Conservation (phyloP, 768 basidiomycete species). For the Dioszegia crocea region DNA sequence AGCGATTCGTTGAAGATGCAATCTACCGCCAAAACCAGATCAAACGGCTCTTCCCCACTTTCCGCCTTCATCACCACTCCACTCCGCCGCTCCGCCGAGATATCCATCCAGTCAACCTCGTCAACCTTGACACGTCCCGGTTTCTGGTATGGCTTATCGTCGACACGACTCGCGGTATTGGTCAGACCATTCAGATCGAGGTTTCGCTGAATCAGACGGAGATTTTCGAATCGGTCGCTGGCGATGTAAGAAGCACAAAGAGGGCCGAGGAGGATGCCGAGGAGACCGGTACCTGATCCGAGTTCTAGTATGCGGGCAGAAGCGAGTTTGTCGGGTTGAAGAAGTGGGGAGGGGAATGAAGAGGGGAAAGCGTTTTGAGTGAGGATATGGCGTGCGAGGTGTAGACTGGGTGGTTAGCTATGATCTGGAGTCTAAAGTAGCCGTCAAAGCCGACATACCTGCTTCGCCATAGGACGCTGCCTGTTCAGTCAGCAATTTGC, state of each 20-base stretch:
- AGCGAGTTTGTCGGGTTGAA: slow-evolving; percentile 11
- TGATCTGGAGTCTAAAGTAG: too few species aligned
- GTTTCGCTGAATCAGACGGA: slow-evolving; percentile 40
- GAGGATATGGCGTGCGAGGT: slow-evolving; percentile 37
- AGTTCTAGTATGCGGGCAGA: slow-evolving; percentile 37
- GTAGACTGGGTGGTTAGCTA: slow-evolving; percentile 18
- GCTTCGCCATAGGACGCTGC: slow-evolving; percentile 47
- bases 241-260: slow-evolving; percentile 32
- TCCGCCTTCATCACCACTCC: neutral
- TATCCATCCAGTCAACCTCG: slow-evolving; percentile 44
- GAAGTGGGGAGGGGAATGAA: slow-evolving; percentile 7
- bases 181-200: slow-evolving; percentile 30
- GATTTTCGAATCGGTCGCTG: slow-evolving; percentile 42
- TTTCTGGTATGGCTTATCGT: neutral
- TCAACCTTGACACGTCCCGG: slow-evolving; percentile 20
- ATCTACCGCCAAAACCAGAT: slow-evolving; percentile 44
- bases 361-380: slow-evolving; percentile 28
- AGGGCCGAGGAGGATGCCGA: slow-evolving; percentile 31
- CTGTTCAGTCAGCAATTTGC: slow-evolving; percentile 8
- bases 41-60: neutral
- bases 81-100: slow-evolving; percentile 15
- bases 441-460: slow-evolving; percentile 16
- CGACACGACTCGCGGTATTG: too few species aligned
- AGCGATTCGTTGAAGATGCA: slow-evolving; percentile 49
- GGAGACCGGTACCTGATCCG: slow-evolving; percentile 46